Conservation (phyloP, 192 early-diverging fungal genomes). For the Lobosporangium transversale region DNA sequence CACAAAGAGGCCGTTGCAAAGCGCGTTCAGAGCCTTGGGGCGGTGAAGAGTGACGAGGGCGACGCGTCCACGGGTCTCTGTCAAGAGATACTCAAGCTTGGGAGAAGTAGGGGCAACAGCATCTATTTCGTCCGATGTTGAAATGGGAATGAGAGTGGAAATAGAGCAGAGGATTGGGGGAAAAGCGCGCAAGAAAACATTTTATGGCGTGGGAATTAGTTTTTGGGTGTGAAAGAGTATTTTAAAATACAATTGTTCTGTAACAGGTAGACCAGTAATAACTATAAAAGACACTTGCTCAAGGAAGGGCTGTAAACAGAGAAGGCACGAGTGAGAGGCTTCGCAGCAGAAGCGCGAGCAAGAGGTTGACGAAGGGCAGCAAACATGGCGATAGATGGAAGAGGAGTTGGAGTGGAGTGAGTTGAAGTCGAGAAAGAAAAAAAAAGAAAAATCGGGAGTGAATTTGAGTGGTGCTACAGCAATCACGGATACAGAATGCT, state of each 20-base stretch:
- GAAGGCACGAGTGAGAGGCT: slow-evolving; percentile 43
- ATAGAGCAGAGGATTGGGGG: too few species aligned
- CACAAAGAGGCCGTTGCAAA: slow-evolving; percentile 90
- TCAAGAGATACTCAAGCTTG: slow-evolving; percentile 62
- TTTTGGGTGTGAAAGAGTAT: neutral
- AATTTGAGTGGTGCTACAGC: too few species aligned
- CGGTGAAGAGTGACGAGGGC: slow-evolving; percentile 92
- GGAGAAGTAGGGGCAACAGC: slow-evolving; percentile 40
- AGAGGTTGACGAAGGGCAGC: slow-evolving; percentile 53
- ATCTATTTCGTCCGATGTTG: too few species aligned
- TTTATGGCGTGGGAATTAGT: slow-evolving; percentile 26
- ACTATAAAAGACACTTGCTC: too few species aligned
- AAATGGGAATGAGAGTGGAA: neutral
- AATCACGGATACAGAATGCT: too few species aligned
- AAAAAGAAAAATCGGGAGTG: neutral
- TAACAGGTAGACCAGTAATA: too few species aligned
- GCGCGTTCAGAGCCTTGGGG: slow-evolving; percentile 96
- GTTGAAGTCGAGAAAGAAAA: neutral
- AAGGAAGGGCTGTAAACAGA: slow-evolving; percentile 33
- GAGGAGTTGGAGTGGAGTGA: too few species aligned
- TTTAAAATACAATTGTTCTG: neutral
- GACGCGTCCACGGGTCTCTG: slow-evolving; percentile 81
- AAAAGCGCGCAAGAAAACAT: neutral
- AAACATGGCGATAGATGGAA: slow-evolving; percentile 33
- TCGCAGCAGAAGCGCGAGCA: slow-evolving; percentile 43